A percentile compares a stretch with the other conserved stretches of the same genome.
Conservation (phyloP, 2,329 filamentous ascomycete genomes). For the Waltergamsia citrina region DNA sequence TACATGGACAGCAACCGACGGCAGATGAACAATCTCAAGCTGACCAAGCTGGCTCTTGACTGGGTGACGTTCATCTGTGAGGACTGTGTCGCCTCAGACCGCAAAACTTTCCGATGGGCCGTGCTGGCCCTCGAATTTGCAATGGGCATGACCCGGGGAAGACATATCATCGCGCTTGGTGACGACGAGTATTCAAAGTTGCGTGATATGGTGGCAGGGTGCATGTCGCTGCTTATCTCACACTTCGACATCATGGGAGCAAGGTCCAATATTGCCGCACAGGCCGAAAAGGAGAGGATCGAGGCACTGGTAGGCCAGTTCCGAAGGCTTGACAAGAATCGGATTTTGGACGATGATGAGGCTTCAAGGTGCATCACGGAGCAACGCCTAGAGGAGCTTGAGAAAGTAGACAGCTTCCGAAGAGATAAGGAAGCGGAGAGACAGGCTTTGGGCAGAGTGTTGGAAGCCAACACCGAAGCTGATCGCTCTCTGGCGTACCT, state of each 20-base stretch:
- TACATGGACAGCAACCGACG: conserved; percentile 94
- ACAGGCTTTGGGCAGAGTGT: conserved; percentile 77
- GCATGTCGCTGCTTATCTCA: conserved; percentile 94
- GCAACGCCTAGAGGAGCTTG: conserved; percentile 64
- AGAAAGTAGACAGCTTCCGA: conserved; percentile 67
- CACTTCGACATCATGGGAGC: conserved; percentile 99
- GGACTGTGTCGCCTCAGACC: conserved; percentile 87
- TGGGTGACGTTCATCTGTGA: conserved; percentile 99
- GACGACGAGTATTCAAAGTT: conserved; percentile 80
- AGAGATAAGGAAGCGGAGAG: conserved; percentile 75
- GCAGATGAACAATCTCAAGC: conserved; percentile 93
- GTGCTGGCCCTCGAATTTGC: conserved; percentile 92
- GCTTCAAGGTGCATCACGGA: conserved; percentile 65
- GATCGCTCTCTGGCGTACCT: conserved; percentile 91
- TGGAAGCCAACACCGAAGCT: conserved; percentile 92
- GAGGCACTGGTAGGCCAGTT: conserved; percentile 72
- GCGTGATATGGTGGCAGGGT: conserved; percentile 83
- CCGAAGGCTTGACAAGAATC: conserved; percentile 68
- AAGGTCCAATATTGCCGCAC: conserved; percentile 82
- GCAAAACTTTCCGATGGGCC: conserved; percentile 95
- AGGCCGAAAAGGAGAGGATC: conserved; percentile 82
- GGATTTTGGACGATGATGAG: conserved; percentile 72
- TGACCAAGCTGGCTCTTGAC: conserved; percentile 86
- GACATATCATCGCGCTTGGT: conserved; percentile 84
- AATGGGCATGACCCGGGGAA: conserved; percentile 92